phyloP scores from a whole-genome alignment of 2,329 filamentous ascomycete species.

The Ophiosphaerella herpotricha region DNA sequence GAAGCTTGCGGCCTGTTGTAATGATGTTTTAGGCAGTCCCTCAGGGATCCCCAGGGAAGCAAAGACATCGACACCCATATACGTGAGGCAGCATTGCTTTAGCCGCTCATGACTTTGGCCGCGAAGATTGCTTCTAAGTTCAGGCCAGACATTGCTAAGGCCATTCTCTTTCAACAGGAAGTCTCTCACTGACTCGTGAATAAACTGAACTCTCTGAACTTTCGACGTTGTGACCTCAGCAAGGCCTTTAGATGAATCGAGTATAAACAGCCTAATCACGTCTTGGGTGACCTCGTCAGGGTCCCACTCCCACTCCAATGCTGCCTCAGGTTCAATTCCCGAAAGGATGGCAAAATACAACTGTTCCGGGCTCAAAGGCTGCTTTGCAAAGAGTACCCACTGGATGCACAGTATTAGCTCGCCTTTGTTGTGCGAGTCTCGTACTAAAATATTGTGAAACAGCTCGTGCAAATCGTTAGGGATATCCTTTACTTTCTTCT shows the following conservation, averaged over 20 bases:
- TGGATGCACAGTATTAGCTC: conserved; percentile 13
- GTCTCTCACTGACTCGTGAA: conserved; percentile 13
- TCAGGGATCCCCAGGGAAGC: conserved; percentile 1
- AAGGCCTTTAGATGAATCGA: conserved; percentile 31
- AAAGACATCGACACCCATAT: conserved; percentile 39
- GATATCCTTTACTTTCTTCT: too few relatives aligned
- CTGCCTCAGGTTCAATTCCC: conserved; percentile 6
- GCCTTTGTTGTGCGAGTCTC: conserved; percentile 45
- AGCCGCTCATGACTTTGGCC: conserved; percentile 8
- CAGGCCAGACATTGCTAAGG: conserved; percentile 36
- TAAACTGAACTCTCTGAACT: conserved; percentile 34
- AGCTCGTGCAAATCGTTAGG: conserved; percentile 48
- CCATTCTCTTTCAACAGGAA: conserved; percentile 46
- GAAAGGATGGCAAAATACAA: conserved; percentile 20
- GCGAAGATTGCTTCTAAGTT: conserved; percentile 35
- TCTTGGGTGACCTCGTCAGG: conserved; percentile 15
- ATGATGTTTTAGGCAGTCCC: too few relatives aligned
- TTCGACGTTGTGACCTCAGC: conserved; percentile 19
- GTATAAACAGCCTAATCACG: conserved; percentile 17
- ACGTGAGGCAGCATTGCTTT: conserved; percentile 47
- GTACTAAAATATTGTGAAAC: conserved; percentile 52
- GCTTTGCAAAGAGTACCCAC: conserved; percentile 5
- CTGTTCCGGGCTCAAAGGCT: conserved; percentile 12
- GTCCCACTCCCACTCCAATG: conserved; percentile 17
- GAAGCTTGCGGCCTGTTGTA: too few relatives aligned